Evolutionary conservation across 345 rosid species (phyloP).

Genomic region (Hevea brasiliensis): DNA sequence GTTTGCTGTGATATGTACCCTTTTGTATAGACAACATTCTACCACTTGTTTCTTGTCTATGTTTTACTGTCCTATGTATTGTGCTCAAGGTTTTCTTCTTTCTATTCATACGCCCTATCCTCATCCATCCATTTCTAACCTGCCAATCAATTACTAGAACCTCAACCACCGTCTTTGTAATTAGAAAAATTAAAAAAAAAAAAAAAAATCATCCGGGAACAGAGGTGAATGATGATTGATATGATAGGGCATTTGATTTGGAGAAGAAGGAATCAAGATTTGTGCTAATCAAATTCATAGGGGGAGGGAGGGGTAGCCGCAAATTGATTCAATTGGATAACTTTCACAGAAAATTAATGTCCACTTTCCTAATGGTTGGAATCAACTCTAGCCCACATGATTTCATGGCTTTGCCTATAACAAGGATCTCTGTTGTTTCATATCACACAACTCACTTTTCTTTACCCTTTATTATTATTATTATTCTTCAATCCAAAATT

Average conservation of each 20-base stretch:
- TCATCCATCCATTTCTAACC: no score
- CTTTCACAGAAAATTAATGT: neutral
- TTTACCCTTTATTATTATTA: neutral
- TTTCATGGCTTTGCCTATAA: neutral
- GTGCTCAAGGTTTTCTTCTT: neutral
- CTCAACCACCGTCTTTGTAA: no score
- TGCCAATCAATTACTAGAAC: no score
- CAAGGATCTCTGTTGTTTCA: neutral
- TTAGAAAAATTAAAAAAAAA: no score
- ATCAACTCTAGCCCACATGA: neutral
- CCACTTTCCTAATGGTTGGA: constrained; percentile 12
- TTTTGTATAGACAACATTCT: neutral
- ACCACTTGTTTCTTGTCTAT: constrained; percentile 12
- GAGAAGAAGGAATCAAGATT: constrained; percentile 2
- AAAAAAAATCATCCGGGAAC: neutral
- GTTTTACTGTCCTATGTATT: constrained; percentile 3
- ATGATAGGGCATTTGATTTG: no score
- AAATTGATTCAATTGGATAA: constrained; percentile 5
- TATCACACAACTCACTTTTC: neutral
- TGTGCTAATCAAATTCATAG: constrained; percentile 1
- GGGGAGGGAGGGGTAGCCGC: neutral
- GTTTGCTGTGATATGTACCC: constrained; percentile 1
- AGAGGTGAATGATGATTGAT: neutral
- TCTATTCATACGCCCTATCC: no score
- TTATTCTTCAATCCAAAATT: neutral